Base-by-base conservation (phyloP, 2,329 filamentous ascomycete genomes). In the Eurotiales sp. region DNA sequence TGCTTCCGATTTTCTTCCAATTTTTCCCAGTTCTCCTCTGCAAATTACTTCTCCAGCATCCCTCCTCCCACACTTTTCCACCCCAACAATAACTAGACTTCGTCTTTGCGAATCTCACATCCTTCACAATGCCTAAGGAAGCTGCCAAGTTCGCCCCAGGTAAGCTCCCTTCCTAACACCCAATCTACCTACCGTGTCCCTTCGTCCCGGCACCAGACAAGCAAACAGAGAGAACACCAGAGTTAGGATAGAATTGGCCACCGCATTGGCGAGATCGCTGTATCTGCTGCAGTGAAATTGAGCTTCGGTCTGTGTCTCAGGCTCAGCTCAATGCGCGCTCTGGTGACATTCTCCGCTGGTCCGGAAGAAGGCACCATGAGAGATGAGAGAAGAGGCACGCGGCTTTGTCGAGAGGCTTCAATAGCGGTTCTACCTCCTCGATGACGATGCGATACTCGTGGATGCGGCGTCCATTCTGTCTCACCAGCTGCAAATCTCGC, bases 41-140 rank as follows among this genome's bases (percentile, higher is more conserved):
- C 12, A 21, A n/a, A n/a, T 44, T 30, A n/a, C 19, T 30, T 21
- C 30, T 14, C 15, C 23, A 29, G 21, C n/a, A 17, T 29, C 17
- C 22, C 36, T 42, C 32, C 6, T 36, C 40, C 14, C 29, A 12
- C 7, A 46, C 53, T 46, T 56, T 48, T 56, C 49, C 53, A 55
- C 53, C 55, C 44, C n/a, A n/a, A n/a, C n/a, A n/a, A n/a, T n/a
- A n/a, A n/a, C n/a, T 61, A 63, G 53, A 57, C 53, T 55, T 46
- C 51, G n/a, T 43, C 34, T 25, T 42, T 51, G 56, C 54, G 52
- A 40, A 50, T 53, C 45, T 47, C 46, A 50, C 51, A 43, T 55
- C 48, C 64, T 58, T 63, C 64, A 69, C 59, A 67, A 67, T 69
- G 67, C 64, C 58, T 67, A 77, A 71, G 66, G 76, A 76, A 68